Conservation (phyloP, 805 yeast species). For the Zygoascus ofunaensis region DNA sequence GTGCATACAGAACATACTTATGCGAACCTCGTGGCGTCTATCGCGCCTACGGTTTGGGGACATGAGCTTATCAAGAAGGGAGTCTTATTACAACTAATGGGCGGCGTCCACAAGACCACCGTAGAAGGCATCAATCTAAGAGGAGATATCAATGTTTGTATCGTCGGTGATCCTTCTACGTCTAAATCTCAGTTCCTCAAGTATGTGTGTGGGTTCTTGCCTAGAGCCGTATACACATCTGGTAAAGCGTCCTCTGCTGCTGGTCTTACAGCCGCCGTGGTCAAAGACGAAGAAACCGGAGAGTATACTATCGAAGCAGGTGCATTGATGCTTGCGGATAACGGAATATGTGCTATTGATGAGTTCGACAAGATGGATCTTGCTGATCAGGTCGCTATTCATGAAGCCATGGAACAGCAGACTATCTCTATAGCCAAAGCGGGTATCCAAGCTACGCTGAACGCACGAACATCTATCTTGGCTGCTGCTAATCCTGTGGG, state of each 20-base stretch:
- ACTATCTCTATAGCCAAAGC: conserved; percentile 98
- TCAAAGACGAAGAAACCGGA: conserved; percentile 93
- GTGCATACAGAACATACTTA: conserved; percentile 81
- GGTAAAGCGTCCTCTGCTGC: conserved; percentile 99
- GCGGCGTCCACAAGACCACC: conserved; percentile 92
- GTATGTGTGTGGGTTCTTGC: conserved; percentile 83
- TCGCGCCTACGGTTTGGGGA: conserved; percentile 95
- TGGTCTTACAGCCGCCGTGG: conserved; percentile 96
- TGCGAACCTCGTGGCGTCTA: conserved; percentile 71
- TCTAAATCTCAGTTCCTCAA: conserved; percentile 93
- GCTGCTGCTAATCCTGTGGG: conserved; percentile 99
- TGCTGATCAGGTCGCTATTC: conserved; percentile 94
- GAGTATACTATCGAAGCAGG: conserved; percentile 98
- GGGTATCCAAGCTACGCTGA: conserved; percentile 94
- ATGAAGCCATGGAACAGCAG: conserved; percentile 99
- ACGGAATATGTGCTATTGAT: conserved; percentile 96
- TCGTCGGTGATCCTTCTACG: conserved; percentile 97
- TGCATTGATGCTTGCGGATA: conserved; percentile 96
- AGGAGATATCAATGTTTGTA: conserved; percentile 93
- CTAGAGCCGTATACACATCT: conserved; percentile 91
- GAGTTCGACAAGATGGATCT: conserved; percentile 98
- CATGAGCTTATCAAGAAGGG: conserved; percentile 94
- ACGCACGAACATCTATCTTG: conserved; percentile 90
- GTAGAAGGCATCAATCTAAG: conserved; percentile 89
- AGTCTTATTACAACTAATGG: conserved; percentile 72